Evolutionary conservation across 176 grass and related monocot genomes (phyloP).

Genomic region (Hordeum vulgare): DNA sequence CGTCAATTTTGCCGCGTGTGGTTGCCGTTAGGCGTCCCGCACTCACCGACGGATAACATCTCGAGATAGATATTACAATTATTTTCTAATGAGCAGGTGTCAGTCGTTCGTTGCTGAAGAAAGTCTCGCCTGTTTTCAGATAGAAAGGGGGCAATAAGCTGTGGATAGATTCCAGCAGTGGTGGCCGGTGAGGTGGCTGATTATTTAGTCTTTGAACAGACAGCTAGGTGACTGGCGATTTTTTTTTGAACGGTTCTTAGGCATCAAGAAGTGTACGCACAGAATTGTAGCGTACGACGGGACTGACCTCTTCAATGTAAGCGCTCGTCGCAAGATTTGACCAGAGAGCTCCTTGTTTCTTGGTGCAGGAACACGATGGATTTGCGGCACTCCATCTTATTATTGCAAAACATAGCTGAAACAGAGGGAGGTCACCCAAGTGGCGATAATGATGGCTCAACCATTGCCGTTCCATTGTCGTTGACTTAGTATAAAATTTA

Average conservation of each 20-base stretch:
- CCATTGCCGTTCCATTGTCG: no score
- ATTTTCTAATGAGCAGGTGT: not conserved
- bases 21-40: slow-evolving; percentile 4
- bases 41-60: not conserved
- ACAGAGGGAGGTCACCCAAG: not conserved
- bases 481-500: no score
- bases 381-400: not conserved
- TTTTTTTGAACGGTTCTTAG: not conserved
- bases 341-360: not conserved
- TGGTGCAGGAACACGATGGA: not conserved
- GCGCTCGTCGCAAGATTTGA: not conserved
- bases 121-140: not conserved
- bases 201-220: no score
- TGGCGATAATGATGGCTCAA: not conserved
- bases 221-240: not conserved
- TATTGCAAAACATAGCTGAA: not conserved
- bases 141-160: not conserved
- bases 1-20: not conserved
- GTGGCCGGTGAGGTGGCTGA: no score
- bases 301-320: not conserved
- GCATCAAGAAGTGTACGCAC: no score
- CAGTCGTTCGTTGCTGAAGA: not conserved
- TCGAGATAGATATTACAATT: not conserved
- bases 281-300: not conserved
- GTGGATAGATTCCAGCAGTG: not conserved